Percentiles rank a stretch among this genome's conserved stretches.
phyloP scores from a whole-genome alignment of 208 protist species.

The Crithidia mellificae region DNA sequence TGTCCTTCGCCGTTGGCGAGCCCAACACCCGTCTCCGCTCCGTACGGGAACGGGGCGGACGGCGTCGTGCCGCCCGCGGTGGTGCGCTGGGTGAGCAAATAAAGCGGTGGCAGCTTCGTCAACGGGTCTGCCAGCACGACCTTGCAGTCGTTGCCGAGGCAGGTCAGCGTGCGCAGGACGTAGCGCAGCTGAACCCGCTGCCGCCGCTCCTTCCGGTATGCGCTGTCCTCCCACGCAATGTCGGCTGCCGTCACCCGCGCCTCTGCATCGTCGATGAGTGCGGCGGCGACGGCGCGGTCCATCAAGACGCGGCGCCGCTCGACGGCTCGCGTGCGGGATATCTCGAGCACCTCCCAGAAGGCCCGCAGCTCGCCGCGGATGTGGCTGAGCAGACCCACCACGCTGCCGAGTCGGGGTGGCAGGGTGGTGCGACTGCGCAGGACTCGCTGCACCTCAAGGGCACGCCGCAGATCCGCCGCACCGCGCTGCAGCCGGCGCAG shows the following conservation, averaged over 20 bases:
- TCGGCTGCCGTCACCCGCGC: background rate
- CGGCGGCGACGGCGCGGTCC: background rate
- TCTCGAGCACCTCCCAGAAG: conserved; percentile 19
- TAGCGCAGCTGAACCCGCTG: conserved; percentile 23
- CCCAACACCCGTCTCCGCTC: no score
- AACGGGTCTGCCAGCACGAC: conserved; percentile 4
- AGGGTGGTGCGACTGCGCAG: conserved; percentile 11
- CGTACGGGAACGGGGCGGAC: no score
- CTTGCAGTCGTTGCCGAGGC: conserved; percentile 29
- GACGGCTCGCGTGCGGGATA: conserved; percentile 3
- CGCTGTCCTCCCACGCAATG: background rate
- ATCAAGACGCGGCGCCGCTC: conserved; percentile 10
- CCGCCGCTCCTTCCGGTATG: conserved; percentile 15
- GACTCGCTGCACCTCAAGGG: conserved; percentile 16
- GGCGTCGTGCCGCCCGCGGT: no score
- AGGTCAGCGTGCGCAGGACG: conserved; percentile 23
- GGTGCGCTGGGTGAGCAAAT: conserved; percentile 14
- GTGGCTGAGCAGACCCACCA: conserved; percentile 15
- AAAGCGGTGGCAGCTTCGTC: conserved; percentile 20
- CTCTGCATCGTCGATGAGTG: background rate
- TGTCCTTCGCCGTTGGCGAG: no score
- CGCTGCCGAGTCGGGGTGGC: conserved; percentile 25
- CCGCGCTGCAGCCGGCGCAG: conserved; percentile 11
- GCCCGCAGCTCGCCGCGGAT: conserved; percentile 12
- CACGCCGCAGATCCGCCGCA: conserved; percentile 16